Base-by-base conservation (phyloP, 2,329 filamentous ascomycete genomes). In the Colletotrichum lentis region DNA sequence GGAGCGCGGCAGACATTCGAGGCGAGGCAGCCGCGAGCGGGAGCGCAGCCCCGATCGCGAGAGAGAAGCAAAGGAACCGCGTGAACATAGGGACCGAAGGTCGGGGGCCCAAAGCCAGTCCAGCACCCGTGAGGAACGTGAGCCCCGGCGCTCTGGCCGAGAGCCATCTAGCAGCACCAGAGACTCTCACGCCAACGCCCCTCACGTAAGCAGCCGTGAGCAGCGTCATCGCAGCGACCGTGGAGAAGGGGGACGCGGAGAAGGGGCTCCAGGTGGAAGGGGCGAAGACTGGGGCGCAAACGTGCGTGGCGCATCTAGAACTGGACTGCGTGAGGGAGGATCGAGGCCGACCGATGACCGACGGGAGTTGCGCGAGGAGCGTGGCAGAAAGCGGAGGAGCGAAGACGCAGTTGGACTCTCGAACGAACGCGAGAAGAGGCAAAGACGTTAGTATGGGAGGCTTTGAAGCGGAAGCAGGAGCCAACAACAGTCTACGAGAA, bases 341-440 rank as follows among this genome's bases (percentile, higher is more conserved):
- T 67, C 71, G 44, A 71, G 73, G 57, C 72, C 70, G 31, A 71
- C 70, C 16, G 76, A 77, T 31, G 74, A 77, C 6, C 74, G 75
- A 53, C 74, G 76, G 6, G 76, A 77, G n/a, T 2, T n/a, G 27
- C 74, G 79, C 11, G 80, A 82, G 31, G 80, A 82, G 46, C 76
- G 76, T 3, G 74, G 76, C 39, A 75, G 79, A 70, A 83, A 83
- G 73, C 80, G 81, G 44, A 79, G 79, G 72, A 86, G 83, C 71
- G 85, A 86, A 68, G 85, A 86, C 59, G 81, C 81, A 22, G 73
- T 75, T n/a, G 79, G 72, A 22, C 67, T 77, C 69, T 71, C 74
- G 18, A 81, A 75, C 72, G 84, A 86, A 46, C 79, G 83, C 66
- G 85, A 88, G 69, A 88, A 88, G 80, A 80, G 86, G 75, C 81